Percentiles rank a stretch among this genome's conserved stretches.
Evolutionary conservation across 179 eudicot genomes (phyloP).

Genomic region (Silene coronaria): DNA sequence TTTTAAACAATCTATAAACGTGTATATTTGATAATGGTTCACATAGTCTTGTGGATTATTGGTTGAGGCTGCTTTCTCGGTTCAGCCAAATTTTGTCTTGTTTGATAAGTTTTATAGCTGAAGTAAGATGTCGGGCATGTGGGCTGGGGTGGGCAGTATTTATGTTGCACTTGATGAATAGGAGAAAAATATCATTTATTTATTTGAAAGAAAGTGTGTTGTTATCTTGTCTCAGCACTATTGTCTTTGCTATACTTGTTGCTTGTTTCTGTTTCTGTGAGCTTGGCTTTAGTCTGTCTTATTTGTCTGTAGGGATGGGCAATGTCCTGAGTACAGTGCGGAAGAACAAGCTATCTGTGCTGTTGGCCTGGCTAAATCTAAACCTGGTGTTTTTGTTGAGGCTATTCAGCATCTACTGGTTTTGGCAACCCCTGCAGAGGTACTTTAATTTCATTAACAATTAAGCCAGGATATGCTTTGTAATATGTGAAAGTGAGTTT

Average conservation of each 20-base stretch:
- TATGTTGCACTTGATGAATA: neutral
- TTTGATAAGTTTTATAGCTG: neutral
- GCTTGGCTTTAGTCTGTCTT: constrained; percentile 15
- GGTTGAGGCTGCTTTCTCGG: neutral
- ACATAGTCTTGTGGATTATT: neutral
- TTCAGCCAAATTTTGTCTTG: neutral
- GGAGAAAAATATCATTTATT: neutral
- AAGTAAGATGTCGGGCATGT: neutral
- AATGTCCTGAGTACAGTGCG: constrained; percentile 88
- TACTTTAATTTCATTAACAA: constrained; percentile 21
- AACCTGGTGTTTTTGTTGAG: constrained; percentile 85
- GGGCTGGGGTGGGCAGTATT: neutral
- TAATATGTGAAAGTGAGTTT: neutral
- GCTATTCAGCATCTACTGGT: constrained; percentile 85
- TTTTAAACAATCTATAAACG: neutral
- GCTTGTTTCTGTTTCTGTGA: neutral
- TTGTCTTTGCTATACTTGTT: too few species aligned
- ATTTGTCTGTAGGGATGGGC: constrained; percentile 75
- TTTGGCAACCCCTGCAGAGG: constrained; percentile 98
- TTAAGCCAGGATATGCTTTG: neutral
- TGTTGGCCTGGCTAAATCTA: constrained; percentile 83
- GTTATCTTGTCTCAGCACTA: neutral
- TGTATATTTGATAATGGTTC: neutral
- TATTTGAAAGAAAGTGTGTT: too few species aligned
- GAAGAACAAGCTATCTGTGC: constrained; percentile 99